phyloP scores from a whole-genome alignment of 306 rosid species.

The Trifolium pratense region DNA sequence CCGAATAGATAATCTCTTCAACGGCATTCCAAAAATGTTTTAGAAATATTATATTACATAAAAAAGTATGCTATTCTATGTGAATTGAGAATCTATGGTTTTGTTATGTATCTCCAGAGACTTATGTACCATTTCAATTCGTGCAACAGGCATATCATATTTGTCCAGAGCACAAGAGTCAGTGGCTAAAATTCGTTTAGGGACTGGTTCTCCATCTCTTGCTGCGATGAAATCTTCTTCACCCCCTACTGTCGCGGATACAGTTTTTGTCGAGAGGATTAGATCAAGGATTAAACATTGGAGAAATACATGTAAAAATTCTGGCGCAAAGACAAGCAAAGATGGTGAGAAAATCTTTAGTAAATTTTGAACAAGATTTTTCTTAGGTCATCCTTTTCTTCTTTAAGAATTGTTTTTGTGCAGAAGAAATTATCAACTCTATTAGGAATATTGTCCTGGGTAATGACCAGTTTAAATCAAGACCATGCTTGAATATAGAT shows the following conservation, averaged over 20 bases:
- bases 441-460: conserved; percentile 67
- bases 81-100: conserved; percentile 19
- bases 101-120: conserved; percentile 18
- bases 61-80: conserved; percentile 14
- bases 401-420: conserved; percentile 40
- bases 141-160: conserved; percentile 78
- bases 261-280: conserved; percentile 68
- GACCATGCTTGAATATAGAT: conserved; percentile 76
- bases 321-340: conserved; percentile 45
- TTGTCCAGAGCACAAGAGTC: conserved; percentile 83
- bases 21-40: conserved; percentile 9
- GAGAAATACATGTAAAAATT: conserved; percentile 56
- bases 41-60: conserved; percentile 4
- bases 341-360: conserved; percentile 57
- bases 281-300: conserved; percentile 67
- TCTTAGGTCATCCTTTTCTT: conserved; percentile 25
- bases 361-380: background rate
- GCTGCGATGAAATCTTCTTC: conserved; percentile 47
- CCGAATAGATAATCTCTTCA: background rate
- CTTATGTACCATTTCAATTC: conserved; percentile 15
- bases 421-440: conserved; percentile 67
- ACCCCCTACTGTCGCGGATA: conserved; percentile 65
- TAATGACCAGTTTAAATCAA: conserved; percentile 62
- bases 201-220: conserved; percentile 49
- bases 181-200: conserved; percentile 55